Percentiles rank a stretch among this genome's conserved stretches.
Conservation (phyloP, 2,329 filamentous ascomycete genomes). For the Lasiodiplodia sp. region DNA sequence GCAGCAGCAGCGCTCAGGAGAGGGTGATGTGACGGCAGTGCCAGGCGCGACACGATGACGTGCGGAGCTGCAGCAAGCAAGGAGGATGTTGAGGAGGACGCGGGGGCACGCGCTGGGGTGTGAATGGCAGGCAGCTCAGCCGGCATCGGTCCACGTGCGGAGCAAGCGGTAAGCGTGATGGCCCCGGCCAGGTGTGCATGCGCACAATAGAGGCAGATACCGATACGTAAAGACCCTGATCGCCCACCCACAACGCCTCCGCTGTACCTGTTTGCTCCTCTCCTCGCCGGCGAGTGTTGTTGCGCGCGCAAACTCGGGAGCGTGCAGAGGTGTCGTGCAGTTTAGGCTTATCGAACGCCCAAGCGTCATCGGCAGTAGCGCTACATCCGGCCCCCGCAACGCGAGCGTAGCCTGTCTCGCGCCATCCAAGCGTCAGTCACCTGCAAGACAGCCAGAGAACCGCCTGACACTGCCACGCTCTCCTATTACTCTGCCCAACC, state of each 20-base stretch:
- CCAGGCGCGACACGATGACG: conserved; percentile 11
- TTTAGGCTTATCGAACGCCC: conserved; percentile 24
- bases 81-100: conserved; percentile 3
- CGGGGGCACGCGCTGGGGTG: neutral
- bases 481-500: conserved; percentile 17
- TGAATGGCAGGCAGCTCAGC: conserved; percentile 15
- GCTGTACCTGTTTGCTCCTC: neutral
- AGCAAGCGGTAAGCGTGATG: conserved; percentile 23
- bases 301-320: neutral
- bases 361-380: conserved; percentile 24
- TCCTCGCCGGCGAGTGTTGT: neutral
- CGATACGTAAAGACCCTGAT: conserved; percentile 24
- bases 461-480: conserved; percentile 29
- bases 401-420: neutral
- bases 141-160: conserved; percentile 23
- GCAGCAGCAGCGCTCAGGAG: conserved; percentile 9
- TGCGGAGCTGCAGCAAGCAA: conserved; percentile 3
- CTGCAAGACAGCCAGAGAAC: conserved; percentile 13
- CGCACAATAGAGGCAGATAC: conserved; percentile 3
- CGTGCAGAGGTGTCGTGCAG: conserved; percentile 2
- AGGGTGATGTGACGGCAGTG: conserved; percentile 24
- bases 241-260: neutral
- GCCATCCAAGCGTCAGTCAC: conserved; percentile 16
- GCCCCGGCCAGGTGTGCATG: neutral
- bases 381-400: conserved; percentile 17